Conservation (phyloP, 345 rosid species). For the Excoecaria cochinchinensis region DNA sequence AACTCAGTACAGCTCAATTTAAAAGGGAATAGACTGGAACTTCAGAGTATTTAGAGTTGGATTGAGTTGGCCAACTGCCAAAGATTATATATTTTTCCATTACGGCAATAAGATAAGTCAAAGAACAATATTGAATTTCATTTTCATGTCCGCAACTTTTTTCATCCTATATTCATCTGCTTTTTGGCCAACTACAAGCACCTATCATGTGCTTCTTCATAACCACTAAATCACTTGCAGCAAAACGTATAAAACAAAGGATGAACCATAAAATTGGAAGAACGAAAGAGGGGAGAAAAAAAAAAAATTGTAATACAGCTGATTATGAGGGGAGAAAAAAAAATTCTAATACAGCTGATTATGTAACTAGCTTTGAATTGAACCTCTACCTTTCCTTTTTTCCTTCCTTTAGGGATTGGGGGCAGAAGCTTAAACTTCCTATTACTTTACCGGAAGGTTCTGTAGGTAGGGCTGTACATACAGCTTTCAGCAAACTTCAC, state of each 20-base stretch:
- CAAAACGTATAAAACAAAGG: neutral
- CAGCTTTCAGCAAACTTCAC: constrained; percentile 79
- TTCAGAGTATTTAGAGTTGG: too few species aligned
- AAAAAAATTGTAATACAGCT: neutral
- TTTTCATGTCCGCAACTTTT: neutral
- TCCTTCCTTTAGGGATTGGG: neutral
- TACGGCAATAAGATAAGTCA: neutral
- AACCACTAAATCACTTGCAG: constrained; percentile 1
- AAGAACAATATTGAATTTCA: neutral
- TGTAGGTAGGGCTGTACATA: constrained; percentile 85
- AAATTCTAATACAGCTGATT: neutral
- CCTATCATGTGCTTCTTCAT: neutral
- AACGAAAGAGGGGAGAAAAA: neutral
- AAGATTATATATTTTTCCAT: too few species aligned
- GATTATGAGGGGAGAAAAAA: neutral
- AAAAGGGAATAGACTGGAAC: too few species aligned
- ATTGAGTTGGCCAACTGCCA: too few species aligned
- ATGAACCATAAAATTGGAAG: neutral
- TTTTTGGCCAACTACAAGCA: constrained; percentile 14
- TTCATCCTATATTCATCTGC: neutral
- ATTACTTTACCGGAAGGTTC: constrained; percentile 28
- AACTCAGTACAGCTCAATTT: too few species aligned
- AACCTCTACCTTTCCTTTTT: neutral
- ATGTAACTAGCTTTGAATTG: neutral
- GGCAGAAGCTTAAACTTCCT: neutral